phyloP scores from a whole-genome alignment of 306 rosid species.

The Cercis canadensis region DNA sequence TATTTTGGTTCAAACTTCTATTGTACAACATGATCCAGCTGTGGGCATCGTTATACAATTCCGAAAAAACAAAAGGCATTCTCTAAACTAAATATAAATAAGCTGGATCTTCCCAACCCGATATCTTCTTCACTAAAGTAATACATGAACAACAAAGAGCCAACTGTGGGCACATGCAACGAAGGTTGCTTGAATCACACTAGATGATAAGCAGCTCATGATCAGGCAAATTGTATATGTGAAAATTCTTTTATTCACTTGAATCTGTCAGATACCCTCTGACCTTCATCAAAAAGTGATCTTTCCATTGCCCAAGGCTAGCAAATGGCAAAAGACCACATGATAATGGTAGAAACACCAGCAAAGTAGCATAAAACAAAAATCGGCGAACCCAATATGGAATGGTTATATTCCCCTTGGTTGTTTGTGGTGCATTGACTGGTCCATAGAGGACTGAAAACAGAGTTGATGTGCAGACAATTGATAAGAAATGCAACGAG shows the following conservation, averaged over 20 bases:
- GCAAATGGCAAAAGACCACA: constrained; percentile 94
- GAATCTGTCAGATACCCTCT: constrained; percentile 13
- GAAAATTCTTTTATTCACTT: not conserved
- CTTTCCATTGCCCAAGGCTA: constrained; percentile 73
- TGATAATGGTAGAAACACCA: constrained; percentile 62
- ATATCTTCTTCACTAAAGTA: too few relatives aligned
- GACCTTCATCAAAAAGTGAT: constrained; percentile 50
- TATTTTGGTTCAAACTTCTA: too few relatives aligned
- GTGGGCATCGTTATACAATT: too few relatives aligned
- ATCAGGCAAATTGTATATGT: too few relatives aligned
- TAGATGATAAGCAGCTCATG: too few relatives aligned
- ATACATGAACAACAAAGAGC: too few relatives aligned
- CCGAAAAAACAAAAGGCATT: too few relatives aligned
- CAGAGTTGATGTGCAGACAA: constrained; percentile 49
- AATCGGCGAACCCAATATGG: constrained; percentile 67
- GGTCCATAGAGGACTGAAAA: constrained; percentile 71
- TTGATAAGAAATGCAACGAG: constrained; percentile 59
- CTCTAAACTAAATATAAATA: too few relatives aligned
- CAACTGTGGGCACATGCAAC: too few relatives aligned
- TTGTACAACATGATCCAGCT: too few relatives aligned
- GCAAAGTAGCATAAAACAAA: constrained; percentile 51
- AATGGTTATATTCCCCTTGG: constrained; percentile 34
- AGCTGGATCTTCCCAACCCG: too few relatives aligned
- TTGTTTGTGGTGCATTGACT: constrained; percentile 38
- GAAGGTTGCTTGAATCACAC: too few relatives aligned